These are phyloP conservation scores for Protomyces inundatus DNA, from an alignment of 1,139 yeast genomes.

Conservation along the genomic window DNA sequence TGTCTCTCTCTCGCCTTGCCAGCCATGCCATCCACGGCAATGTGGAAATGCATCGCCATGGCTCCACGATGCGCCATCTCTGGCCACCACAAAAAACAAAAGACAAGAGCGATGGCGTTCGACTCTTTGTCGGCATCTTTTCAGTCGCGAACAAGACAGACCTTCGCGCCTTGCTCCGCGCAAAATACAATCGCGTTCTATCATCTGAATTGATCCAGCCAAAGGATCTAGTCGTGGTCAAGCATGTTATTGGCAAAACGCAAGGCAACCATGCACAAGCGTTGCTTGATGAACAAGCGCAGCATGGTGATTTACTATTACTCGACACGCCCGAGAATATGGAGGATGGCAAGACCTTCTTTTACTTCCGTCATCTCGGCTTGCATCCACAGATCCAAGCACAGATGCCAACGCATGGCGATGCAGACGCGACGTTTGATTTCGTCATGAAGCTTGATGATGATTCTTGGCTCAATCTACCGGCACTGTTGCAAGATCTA, in stretches of 20 bases:
- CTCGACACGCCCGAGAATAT: constrained; percentile 11
- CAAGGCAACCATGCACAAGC: neutral
- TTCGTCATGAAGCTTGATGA: constrained; percentile 10
- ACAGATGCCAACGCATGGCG: neutral
- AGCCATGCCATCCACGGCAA: too few species aligned
- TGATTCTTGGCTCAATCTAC: constrained; percentile 7
- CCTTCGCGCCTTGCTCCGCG: neutral
- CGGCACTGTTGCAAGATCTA: neutral
- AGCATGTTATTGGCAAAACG: neutral
- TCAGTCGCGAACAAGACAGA: neutral
- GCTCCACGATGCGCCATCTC: too few species aligned
- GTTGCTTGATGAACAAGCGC: neutral
- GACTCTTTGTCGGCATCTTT: neutral
- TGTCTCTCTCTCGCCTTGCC: too few species aligned
- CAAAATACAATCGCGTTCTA: neutral
- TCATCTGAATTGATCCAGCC: neutral
- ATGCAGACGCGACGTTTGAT: neutral
- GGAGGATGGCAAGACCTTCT: constrained; percentile 11
- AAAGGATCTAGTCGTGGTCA: neutral
- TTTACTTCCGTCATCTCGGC: neutral
- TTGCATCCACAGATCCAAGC: neutral
- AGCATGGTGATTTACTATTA: neutral
- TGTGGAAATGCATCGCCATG: too few species aligned
- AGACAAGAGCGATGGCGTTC: too few species aligned
- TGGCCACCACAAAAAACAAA: too few species aligned